Evolutionary conservation across 2,329 filamentous ascomycete species (phyloP).

Genomic region (Fusarium albosuccineum): DNA sequence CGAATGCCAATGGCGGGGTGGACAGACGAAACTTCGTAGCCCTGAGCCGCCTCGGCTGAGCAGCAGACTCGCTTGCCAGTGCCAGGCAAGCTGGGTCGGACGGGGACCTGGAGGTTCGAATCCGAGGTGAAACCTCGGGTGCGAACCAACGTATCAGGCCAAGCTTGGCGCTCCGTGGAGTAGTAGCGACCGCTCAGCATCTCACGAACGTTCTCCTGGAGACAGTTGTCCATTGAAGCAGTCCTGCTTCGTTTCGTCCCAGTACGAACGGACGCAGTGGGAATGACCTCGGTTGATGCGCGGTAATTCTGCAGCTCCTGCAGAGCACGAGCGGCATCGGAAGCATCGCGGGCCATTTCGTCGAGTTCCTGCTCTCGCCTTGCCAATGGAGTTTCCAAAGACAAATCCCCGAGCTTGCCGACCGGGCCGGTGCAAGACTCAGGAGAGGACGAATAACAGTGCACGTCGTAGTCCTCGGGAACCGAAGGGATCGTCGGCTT

Average conservation of each 20-base stretch:
- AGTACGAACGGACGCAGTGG: conserved; percentile 48
- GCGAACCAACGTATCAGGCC: conserved; percentile 56
- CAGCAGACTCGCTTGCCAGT: conserved; percentile 76
- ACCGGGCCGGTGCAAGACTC: conserved; percentile 68
- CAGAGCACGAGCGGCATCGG: conserved; percentile 69
- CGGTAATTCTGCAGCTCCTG: conserved; percentile 72
- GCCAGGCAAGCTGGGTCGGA: conserved; percentile 59
- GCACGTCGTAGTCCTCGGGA: conserved; percentile 68
- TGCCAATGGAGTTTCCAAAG: conserved; percentile 61
- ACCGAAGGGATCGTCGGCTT: conserved; percentile 68
- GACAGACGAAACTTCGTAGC: conserved; percentile 60
- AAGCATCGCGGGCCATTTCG: conserved; percentile 56
- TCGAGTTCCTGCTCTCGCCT: conserved; percentile 63
- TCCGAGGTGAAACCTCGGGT: conserved; percentile 46
- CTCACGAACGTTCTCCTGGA: conserved; percentile 77
- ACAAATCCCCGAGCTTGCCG: conserved; percentile 64
- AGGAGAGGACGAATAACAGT: conserved; percentile 65
- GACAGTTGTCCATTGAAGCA: conserved; percentile 67
- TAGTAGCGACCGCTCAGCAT: conserved; percentile 62
- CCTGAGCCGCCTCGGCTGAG: conserved; percentile 67
- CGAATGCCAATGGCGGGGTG: conserved; percentile 64
- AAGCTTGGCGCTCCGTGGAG: conserved; percentile 45
- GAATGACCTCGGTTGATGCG: conserved; percentile 53
- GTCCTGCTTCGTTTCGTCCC: conserved; percentile 72
- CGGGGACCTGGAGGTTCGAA: conserved; percentile 53